A percentile compares a stretch with the other conserved stretches of the same genome.
These are phyloP conservation scores for Microdochium paspali DNA, from an alignment of 2,329 filamentous ascomycete species.

Conservation along the genomic window DNA sequence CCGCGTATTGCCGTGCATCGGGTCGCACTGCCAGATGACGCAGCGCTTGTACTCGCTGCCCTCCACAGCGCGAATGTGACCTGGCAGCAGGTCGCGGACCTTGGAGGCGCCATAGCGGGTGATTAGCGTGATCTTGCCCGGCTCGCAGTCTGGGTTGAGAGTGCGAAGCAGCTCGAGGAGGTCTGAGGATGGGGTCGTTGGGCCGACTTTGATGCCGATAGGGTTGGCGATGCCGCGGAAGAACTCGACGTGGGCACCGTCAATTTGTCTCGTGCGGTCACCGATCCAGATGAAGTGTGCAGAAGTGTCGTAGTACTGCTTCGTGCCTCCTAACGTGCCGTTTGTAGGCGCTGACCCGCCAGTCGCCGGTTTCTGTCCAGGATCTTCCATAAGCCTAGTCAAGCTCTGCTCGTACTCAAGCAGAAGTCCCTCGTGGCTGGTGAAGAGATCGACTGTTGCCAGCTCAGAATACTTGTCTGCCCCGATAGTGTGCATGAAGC, in stretches of 20 bases:
- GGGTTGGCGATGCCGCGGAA: constrained; percentile 95
- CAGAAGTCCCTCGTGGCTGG: constrained; percentile 87
- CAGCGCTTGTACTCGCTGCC: constrained; percentile 54
- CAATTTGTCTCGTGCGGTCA: constrained; percentile 86
- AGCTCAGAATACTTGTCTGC: constrained; percentile 77
- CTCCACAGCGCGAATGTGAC: constrained; percentile 83
- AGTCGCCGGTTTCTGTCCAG: constrained; percentile 26
- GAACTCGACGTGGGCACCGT: constrained; percentile 93
- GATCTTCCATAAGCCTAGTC: constrained; percentile 65
- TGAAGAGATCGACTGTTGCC: constrained; percentile 89
- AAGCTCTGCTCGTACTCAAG: constrained; percentile 90
- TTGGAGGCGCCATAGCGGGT: constrained; percentile 83
- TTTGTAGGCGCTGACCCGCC: constrained; percentile 11
- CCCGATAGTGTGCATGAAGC: constrained; percentile 90
- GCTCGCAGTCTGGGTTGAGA: constrained; percentile 72
- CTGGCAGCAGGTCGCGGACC: constrained; percentile 66
- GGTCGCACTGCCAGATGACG: constrained; percentile 97
- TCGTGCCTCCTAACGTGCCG: constrained; percentile 18
- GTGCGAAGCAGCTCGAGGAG: constrained; percentile 71
- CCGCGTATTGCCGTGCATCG: constrained; percentile 84
- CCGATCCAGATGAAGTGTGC: constrained; percentile 98
- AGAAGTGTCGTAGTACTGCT: constrained; percentile 85
- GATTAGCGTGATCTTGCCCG: constrained; percentile 92
- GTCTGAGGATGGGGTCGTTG: constrained; percentile 68
- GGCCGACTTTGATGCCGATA: constrained; percentile 92